phyloP scores from a whole-genome alignment of 108 stramenopile species.

The Phaeodactylum tricornutum region DNA sequence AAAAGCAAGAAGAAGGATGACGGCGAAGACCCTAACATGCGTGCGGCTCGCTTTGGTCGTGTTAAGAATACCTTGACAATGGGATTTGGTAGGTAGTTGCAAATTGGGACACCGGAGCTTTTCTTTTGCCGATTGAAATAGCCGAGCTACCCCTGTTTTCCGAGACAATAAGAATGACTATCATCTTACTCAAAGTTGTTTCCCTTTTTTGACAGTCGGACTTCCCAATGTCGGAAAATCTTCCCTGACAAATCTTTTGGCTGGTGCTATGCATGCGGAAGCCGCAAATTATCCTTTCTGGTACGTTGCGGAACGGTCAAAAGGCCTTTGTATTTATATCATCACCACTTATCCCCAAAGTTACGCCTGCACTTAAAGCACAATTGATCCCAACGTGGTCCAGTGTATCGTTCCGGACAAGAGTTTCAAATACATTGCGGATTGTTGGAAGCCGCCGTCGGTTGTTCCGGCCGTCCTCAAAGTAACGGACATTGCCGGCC shows the following conservation, averaged over 20 bases:
- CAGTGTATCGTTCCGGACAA: constrained; percentile 94
- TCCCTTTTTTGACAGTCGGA: constrained; percentile 54
- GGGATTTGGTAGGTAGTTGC: constrained; percentile 55
- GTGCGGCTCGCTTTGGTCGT: constrained; percentile 83
- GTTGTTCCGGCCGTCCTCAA: constrained; percentile 91
- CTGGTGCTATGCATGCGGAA: constrained; percentile 76
- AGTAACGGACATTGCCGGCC: constrained; percentile 98
- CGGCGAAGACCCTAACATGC: constrained; percentile 60
- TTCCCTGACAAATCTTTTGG: constrained; percentile 80
- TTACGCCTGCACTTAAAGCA: no score
- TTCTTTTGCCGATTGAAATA: no score
- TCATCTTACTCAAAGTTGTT: no score
- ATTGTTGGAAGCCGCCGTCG: constrained; percentile 70
- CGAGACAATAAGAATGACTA: neutral
- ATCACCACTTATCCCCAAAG: constrained; percentile 77
- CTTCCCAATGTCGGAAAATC: constrained; percentile 99
- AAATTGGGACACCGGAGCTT: neutral
- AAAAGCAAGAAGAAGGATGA: constrained; percentile 73
- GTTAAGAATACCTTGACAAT: constrained; percentile 84
- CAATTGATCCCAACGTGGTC: constrained; percentile 98
- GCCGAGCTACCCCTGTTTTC: neutral
- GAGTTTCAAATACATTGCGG: constrained; percentile 93
- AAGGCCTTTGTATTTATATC: neutral
- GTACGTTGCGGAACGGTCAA: constrained; percentile 1
- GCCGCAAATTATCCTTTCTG: constrained; percentile 71